Evolutionary conservation across 768 basidiomycete genomes (phyloP).

Genomic region (Cystofilobasidium bisporidii): DNA sequence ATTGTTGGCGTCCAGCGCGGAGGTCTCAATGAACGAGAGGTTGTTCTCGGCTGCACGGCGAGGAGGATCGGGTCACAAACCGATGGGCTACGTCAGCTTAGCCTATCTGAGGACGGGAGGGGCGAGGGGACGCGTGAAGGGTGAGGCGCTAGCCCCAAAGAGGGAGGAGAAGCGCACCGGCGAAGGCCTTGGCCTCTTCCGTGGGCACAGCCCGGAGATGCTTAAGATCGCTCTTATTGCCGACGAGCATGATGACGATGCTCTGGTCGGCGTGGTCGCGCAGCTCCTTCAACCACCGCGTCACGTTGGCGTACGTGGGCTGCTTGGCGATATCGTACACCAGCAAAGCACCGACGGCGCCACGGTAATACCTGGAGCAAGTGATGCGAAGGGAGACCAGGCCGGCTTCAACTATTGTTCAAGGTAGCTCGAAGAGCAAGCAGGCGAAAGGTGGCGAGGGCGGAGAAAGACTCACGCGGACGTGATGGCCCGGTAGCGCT

Average conservation of each 20-base stretch:
- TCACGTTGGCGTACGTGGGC: constrained; percentile 78
- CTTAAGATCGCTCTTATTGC: constrained; percentile 99
- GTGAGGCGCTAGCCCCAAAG: neutral
- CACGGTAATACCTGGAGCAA: constrained; percentile 83
- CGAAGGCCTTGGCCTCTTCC: constrained; percentile 88
- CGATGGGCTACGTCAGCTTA: neutral
- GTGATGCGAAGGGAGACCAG: no score
- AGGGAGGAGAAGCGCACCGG: no score
- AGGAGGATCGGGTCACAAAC: no score
- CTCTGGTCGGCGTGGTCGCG: constrained; percentile 83
- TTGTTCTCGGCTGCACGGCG: constrained; percentile 88
- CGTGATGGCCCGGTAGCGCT: constrained; percentile 94
- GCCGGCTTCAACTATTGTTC: no score
- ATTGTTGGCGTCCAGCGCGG: constrained; percentile 97
- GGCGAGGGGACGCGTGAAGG: neutral
- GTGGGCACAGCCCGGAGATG: constrained; percentile 92
- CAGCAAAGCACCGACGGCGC: constrained; percentile 54
- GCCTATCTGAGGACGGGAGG: neutral
- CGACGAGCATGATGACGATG: constrained; percentile 91
- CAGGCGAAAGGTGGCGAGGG: constrained; percentile 1
- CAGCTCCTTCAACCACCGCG: constrained; percentile 92
- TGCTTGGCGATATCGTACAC: constrained; percentile 44
- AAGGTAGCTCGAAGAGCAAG: no score
- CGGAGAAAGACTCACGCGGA: constrained; percentile 52
- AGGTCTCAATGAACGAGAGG: constrained; percentile 94